A percentile compares a stretch with the other conserved stretches of the same genome.
phyloP scores from a whole-genome alignment of 495 filamentous ascomycete species.

The Amphirosellinia nigrospora region DNA sequence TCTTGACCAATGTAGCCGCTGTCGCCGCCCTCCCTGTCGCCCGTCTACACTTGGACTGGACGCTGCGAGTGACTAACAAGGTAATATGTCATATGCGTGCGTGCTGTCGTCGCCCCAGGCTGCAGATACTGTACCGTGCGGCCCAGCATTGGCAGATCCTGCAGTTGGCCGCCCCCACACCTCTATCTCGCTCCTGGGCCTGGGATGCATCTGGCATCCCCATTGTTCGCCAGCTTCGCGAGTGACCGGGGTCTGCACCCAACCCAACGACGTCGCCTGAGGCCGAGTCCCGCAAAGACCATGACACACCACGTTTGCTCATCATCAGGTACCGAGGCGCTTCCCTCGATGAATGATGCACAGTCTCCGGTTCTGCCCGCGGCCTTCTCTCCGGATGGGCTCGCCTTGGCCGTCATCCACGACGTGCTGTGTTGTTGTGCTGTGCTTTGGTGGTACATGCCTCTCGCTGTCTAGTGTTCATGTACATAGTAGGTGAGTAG shows the following conservation, averaged over 20 bases:
- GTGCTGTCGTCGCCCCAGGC: conserved; percentile 10
- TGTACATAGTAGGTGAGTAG: not conserved
- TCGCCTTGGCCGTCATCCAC: conserved; percentile 22
- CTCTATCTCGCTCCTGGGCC: not conserved
- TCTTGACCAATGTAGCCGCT: conserved; percentile 16
- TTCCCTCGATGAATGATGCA: conserved; percentile 20
- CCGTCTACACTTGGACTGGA: not conserved
- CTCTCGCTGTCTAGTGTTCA: not conserved
- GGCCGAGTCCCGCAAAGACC: conserved; percentile 23
- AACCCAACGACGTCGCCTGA: conserved; percentile 28
- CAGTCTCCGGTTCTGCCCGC: conserved; percentile 24
- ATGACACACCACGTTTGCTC: conserved; percentile 27
- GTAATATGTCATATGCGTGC: conserved; percentile 17
- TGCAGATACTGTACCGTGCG: not conserved
- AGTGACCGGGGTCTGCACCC: conserved; percentile 21
- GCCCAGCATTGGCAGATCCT: conserved; percentile 14
- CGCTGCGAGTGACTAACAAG: not conserved
- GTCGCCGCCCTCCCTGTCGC: conserved; percentile 19
- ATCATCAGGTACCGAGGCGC: conserved; percentile 28
- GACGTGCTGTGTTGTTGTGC: conserved; percentile 8
- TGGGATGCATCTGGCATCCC: not conserved
- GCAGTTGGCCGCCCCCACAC: conserved; percentile 15
- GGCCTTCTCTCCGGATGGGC: conserved; percentile 24
- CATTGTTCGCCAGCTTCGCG: conserved; percentile 18
- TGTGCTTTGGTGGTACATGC: conserved; percentile 20